phyloP scores from a whole-genome alignment of 306 rosid genomes.

The Cucumis hystrix region DNA sequence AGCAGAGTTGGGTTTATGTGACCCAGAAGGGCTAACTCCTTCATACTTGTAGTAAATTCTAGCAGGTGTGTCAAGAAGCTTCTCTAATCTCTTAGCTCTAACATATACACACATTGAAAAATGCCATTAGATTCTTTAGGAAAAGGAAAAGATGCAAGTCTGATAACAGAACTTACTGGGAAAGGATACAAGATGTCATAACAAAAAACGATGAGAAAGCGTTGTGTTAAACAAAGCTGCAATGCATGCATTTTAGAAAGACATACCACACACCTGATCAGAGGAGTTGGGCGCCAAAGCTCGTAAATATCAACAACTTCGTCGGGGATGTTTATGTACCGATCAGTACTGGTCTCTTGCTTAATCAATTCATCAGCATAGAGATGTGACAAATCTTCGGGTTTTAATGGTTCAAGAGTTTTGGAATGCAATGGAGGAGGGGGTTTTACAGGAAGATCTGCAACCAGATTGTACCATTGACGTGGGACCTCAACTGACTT shows the following conservation, averaged over 20 bases:
- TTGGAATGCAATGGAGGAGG: slow-evolving; percentile 84
- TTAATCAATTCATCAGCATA: slow-evolving; percentile 62
- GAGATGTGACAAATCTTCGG: slow-evolving; percentile 71
- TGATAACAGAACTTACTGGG: neutral
- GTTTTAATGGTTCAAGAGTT: slow-evolving; percentile 55
- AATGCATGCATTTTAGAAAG: neutral
- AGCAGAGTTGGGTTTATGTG: slow-evolving; percentile 89
- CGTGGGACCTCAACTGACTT: slow-evolving; percentile 45
- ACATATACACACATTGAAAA: neutral
- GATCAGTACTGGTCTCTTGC: slow-evolving; percentile 59
- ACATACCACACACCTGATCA: slow-evolving; percentile 73
- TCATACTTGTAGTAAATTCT: slow-evolving; percentile 93
- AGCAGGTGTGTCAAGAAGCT: slow-evolving; percentile 82
- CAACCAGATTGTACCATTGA: slow-evolving; percentile 82
- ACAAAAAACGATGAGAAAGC: neutral
- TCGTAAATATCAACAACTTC: slow-evolving; percentile 67
- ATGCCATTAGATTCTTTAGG: neutral
- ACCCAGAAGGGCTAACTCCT: slow-evolving; percentile 92
- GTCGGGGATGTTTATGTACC: slow-evolving; percentile 66
- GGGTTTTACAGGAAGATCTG: slow-evolving; percentile 82
- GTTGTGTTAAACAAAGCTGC: neutral
- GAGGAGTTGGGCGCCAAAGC: slow-evolving; percentile 97
- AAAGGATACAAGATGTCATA: neutral
- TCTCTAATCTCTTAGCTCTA: slow-evolving; percentile 93
- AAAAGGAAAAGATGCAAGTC: too few relatives aligned